Conservation (phyloP, 2,329 filamentous ascomycete genomes). For the Trichoderma atroviride region DNA sequence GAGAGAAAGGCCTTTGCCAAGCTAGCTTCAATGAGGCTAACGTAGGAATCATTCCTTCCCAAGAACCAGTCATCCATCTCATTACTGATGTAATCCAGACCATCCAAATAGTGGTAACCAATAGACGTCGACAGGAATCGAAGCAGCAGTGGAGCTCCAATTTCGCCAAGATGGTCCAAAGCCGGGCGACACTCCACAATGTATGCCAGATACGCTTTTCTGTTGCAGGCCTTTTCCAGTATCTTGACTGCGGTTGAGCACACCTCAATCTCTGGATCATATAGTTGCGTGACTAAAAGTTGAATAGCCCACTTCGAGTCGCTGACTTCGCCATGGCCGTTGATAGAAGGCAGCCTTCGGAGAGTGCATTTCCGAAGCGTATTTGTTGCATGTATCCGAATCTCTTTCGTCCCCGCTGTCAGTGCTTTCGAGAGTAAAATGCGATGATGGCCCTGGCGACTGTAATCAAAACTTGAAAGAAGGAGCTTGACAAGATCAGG, state of each 20-base stretch:
- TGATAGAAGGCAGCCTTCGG: slow-evolving; percentile 44
- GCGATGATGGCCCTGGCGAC: slow-evolving; percentile 81
- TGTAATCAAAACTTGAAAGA: slow-evolving; percentile 90
- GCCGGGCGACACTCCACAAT: slow-evolving; percentile 95
- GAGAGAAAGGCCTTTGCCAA: slow-evolving; percentile 82
- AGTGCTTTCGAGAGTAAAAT: slow-evolving; percentile 93
- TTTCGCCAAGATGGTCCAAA: slow-evolving; percentile 93
- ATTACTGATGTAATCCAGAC: slow-evolving; percentile 96
- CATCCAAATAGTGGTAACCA: slow-evolving; percentile 95
- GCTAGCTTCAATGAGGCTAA: slow-evolving; percentile 92
- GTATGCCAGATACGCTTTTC: slow-evolving; percentile 86
- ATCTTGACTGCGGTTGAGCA: slow-evolving; percentile 97
- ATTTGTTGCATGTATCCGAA: slow-evolving; percentile 87
- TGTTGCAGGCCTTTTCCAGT: slow-evolving; percentile 94
- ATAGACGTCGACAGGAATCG: slow-evolving; percentile 95
- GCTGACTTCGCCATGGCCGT: slow-evolving; percentile 47
- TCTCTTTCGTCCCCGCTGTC: slow-evolving; percentile 87
- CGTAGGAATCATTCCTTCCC: slow-evolving; percentile 94
- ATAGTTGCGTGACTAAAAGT: slow-evolving; percentile 94
- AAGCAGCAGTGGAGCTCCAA: slow-evolving; percentile 87
- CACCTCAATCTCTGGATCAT: slow-evolving; percentile 95
- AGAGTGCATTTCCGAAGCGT: slow-evolving; percentile 84
- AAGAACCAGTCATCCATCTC: slow-evolving; percentile 99
- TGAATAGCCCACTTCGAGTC: slow-evolving; percentile 96
- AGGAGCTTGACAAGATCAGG: slow-evolving; percentile 89